Evolutionary conservation across 1,284 basidiomycete species (phyloP), one percentile per base, ranked within the genome.

Genomic region (Malassezia arunalokei): DNA sequence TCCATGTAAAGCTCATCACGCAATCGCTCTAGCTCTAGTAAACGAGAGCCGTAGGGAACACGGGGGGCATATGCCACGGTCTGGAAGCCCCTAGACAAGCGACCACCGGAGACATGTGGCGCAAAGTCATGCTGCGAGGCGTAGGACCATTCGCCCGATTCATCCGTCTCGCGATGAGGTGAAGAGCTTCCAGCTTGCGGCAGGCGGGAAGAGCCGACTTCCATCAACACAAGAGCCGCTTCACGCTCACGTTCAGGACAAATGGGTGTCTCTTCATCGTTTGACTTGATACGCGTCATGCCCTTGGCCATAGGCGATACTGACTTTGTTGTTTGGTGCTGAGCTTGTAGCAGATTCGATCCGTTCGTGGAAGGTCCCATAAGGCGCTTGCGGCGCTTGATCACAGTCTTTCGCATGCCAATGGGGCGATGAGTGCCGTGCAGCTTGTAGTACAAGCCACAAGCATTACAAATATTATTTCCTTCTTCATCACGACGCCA

Each of bases 391-490:
- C 92, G 80, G 33, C 92, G 82, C 78, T 98, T 98, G 79, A 98
- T 98, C 64, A 95, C 89, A 3, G 87, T 86, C 79, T 96, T 95
- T 77, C 94, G 95, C 89, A 98, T 91, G 53, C 88, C 88, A 58
- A 92, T 92, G 31, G 92, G 92, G 40, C 92, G 83, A 66, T 95
- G 90, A 0, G 87, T 89, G 52, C 90, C 89, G 77, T 98, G 92
- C 9, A 98, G 80, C 76, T 98, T 98, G 79, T 90, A 91, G 77
- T 96, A 98, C 5, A 98, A 81, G 55, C 90, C 49, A 49, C 75
- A 88, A 79, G 86, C 87, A 66, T 89, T 88, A 77, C 87, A 89
- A 43, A 88, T 85, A 1, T 86, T 87, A 77, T 87, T 87, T 51
- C 87, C 87, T 71, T 88, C 86, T 64, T 87, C 86, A 67, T 88